Base-by-base conservation (phyloP, 805 yeast species). In the Monosporozyma unispora region DNA sequence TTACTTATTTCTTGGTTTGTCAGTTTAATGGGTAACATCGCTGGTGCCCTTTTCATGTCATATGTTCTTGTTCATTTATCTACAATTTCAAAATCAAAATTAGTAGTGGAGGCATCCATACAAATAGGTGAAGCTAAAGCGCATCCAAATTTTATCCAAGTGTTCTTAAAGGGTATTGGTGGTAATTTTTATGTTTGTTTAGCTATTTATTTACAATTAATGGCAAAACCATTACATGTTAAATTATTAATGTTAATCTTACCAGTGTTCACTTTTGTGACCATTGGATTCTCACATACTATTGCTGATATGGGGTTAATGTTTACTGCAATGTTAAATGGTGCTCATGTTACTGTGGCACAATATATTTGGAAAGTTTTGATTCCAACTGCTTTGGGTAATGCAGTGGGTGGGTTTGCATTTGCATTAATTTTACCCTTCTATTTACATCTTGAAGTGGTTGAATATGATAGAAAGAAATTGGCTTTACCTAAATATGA, bases 211-310 rank as follows among this genome's bases (percentile, higher is more conserved):
- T 66, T 86, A 44, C 95, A 86, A 60, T 68, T 87, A 39, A 77
- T 86, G 81, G 85, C 84, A 6, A 84, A 82, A 59, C 95, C 95
- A 0, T 60, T 82, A 9, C 95, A 87, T 60, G 95, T 87, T 33
- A 84, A 83, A 57, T 71, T 82, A 27, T 44, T 82, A 5, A 66
- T 83, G 70, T 76, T 86, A 70, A 59, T 72, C 14, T 61, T 85
- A 19, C 95, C 95, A 0, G 73, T 86, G 14, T 84, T 84, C 64
- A 80, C 90, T 0, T 84, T 87, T 64, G 93, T 84, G n/a, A 58
- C 82, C 1, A 71, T 82, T 72, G 93, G 95, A 0, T 87, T 80
- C 65, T 80, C 87, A 2, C 95, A 87, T 61, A 79, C 80, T 1
- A 88, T 87, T 8, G 95, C 95, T 0, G 95, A 87, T 62, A 84